Base-by-base conservation (phyloP, 1,284 basidiomycete species). In the Acaromyces ingoldii region DNA sequence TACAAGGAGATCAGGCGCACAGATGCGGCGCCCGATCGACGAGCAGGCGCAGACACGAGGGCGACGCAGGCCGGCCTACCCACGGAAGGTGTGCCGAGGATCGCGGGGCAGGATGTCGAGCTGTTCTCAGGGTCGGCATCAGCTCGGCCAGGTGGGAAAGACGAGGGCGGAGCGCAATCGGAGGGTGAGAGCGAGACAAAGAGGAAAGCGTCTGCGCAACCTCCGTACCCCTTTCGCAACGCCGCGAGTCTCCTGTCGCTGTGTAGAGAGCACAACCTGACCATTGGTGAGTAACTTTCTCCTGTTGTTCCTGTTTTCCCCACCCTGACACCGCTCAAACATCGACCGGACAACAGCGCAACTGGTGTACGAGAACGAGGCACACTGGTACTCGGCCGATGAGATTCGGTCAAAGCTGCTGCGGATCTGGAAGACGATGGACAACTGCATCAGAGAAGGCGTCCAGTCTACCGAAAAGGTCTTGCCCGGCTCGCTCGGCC, bases 1-100 rank as follows among this genome's bases (percentile, higher is more conserved):
- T 96, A 96, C 81, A 91, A 91, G 75, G 85, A 89, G n/a, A 87
- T 92, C n/a, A 83, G 91, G 71, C 88, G 91, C 73, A 79, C 80
- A 44, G 80, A 81, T 10, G 91, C 92, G 4, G 85, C 87, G 49
- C 83, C 83, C 19, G 85, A 86, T 24, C 82, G 92, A 28, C 55
- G 65, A 6, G 44, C 60, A 15, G 81, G 79, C 21, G 24, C 29
- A 2, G 25, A 28, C 10, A 2, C 13, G 30, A 9, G 13, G 21
- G 19, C 24, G 17, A 22, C 33, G 17, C 22, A 19, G 34, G 29
- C 22, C 29, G 7, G 29, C 7, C 31, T n/a, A n/a, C n/a, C n/a
- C n/a, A n/a, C n/a, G n/a, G n/a, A n/a, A n/a, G n/a, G n/a, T n/a
- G n/a, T n/a, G n/a, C n/a, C n/a, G n/a, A n/a, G n/a, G n/a, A n/a